These are phyloP conservation scores for Phaeomoniella chlamydospora DNA, from an alignment of 2,329 filamentous ascomycete genomes.

Conservation along the genomic window DNA sequence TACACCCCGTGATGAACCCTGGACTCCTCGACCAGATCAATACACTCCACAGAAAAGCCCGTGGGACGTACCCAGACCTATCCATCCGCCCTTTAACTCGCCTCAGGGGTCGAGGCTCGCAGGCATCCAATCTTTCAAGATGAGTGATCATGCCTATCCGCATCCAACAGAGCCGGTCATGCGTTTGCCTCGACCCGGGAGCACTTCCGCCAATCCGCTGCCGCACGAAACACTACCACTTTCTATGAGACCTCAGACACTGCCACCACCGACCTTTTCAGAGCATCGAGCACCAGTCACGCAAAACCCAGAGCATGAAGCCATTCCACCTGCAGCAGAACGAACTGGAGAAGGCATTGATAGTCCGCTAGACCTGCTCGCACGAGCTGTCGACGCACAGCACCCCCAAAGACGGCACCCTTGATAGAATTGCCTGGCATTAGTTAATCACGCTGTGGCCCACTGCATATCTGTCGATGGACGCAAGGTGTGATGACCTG, in stretches of 20 bases:
- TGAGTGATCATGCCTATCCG: neutral
- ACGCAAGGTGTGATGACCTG: too few species aligned
- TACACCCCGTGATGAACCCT: constrained; percentile 1
- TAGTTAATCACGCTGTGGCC: too few species aligned
- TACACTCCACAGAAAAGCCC: neutral
- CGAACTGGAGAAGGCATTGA: neutral
- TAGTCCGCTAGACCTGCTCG: neutral
- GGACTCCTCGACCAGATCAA: neutral
- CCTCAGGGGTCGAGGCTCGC: neutral
- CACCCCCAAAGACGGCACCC: neutral
- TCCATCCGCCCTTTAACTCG: neutral
- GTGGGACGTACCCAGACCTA: neutral
- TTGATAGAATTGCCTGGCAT: too few species aligned
- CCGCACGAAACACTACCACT: neutral
- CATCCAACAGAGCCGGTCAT: neutral
- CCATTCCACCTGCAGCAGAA: neutral
- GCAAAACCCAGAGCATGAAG: neutral
- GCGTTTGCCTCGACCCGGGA: neutral
- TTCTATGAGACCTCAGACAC: neutral
- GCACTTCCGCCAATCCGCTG: neutral
- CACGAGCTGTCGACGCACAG: neutral
- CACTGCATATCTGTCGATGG: too few species aligned
- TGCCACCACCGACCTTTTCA: neutral
- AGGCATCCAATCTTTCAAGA: neutral
- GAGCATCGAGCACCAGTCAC: neutral